Evolutionary conservation across 1,284 basidiomycete species (phyloP), one percentile per base, ranked within the genome.

Genomic region (Ustilago sp.): DNA sequence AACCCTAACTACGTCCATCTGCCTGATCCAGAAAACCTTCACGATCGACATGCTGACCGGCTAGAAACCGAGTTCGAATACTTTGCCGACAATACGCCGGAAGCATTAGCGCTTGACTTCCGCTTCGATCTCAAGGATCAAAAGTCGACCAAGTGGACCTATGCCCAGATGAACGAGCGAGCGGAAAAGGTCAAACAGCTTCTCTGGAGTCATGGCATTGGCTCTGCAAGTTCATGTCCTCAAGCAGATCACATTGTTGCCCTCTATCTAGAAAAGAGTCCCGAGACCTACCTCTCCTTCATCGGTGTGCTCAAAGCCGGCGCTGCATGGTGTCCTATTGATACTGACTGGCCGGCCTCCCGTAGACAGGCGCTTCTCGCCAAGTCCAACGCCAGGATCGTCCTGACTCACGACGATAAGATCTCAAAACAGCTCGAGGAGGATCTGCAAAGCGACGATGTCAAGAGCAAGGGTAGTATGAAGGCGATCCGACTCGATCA

Each of bases 301-400:
- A 72, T 84, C 41, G 82, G 78, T 43, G 77, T 81, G 8, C 72
- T 82, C 71, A 81, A 86, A 61, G 82, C 86, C 0, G 86, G 85
- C 28, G 85, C 84, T 19, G 83, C 86, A 0, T 87, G 86, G 85
- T 87, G 86, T 58, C 86, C 86, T 17, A 85, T 87, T 59, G 86
- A 87, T 54, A 79, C 81, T 15, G 80, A 80, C 45, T 85, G 84
- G 80, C 86, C 86, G 3, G 69, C 77, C 7, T 65, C 79, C 8
- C 74, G 86, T 9, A 79, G 85, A 56, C 62, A 71, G 31, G 86
- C 86, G 31, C 78, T 87, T n/a, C 77, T 87, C 32, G 74, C 68
- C 38, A 84, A 85, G 64, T 79, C 81, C 8, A 69, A 74, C 34
- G 84, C 84, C 31, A 67, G 63, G 39, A 62, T 80, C n/a, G 82